A percentile compares a stretch with the other conserved stretches of the same genome.
Evolutionary conservation across 2,329 filamentous ascomycete species (phyloP).

Genomic region (Penicillium sumatraense): DNA sequence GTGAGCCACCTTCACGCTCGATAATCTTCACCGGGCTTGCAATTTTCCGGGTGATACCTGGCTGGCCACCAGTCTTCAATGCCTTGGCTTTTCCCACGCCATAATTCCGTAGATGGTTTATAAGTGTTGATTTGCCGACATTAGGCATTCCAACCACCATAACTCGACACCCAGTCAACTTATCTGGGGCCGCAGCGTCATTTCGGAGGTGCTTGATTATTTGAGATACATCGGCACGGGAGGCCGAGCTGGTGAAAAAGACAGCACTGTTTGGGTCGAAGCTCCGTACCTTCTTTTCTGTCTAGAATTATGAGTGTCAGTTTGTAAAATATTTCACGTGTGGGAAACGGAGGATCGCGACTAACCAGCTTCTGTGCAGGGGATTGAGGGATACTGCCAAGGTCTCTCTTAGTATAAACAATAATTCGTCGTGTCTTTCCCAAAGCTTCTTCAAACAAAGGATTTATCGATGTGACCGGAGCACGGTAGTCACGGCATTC

Average conservation of each 20-base stretch:
- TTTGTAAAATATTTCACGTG: not conserved
- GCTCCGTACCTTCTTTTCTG: constrained; percentile 37
- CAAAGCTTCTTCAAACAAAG: constrained; percentile 79
- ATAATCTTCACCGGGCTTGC: constrained; percentile 81
- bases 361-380: constrained; percentile 47
- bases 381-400: constrained; percentile 58
- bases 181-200: constrained; percentile 37
- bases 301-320: constrained; percentile 22
- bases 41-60: constrained; percentile 87
- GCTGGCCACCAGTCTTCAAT: constrained; percentile 81
- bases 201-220: constrained; percentile 39
- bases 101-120: constrained; percentile 78
- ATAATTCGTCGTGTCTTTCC: constrained; percentile 75
- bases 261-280: constrained; percentile 39
- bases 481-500: constrained; percentile 95
- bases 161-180: constrained; percentile 79
- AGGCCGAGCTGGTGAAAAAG: constrained; percentile 42
- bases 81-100: constrained; percentile 72
- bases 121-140: constrained; percentile 91
- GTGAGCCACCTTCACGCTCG: constrained; percentile 58
- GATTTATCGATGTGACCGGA: constrained; percentile 87
- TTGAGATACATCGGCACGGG: constrained; percentile 34
- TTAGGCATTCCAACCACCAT: constrained; percentile 98
- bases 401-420: constrained; percentile 89
- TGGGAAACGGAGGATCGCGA: not conserved